Conservation (phyloP, 805 yeast species). For the Osmozyma mogii region DNA sequence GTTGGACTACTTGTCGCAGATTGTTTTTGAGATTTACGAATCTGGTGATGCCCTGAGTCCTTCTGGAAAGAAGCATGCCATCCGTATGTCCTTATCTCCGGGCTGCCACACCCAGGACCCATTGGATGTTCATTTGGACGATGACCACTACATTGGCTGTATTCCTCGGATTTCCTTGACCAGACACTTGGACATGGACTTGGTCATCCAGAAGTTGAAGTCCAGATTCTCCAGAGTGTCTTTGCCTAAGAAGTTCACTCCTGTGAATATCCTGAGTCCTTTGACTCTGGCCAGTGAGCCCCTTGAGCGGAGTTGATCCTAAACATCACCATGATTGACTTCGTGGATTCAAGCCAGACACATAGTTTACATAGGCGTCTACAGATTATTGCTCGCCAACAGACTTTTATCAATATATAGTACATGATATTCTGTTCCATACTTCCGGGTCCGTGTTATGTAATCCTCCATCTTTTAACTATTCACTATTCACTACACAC, state of each 20-base stretch:
- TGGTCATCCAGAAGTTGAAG: constrained; percentile 72
- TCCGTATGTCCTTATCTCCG: constrained; percentile 87
- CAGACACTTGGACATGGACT: constrained; percentile 86
- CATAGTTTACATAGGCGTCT: not conserved
- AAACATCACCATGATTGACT: not conserved
- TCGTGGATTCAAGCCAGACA: not conserved
- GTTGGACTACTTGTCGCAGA: constrained; percentile 89
- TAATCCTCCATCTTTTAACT: too few relatives aligned
- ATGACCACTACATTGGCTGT: constrained; percentile 93
- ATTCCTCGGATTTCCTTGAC: constrained; percentile 87
- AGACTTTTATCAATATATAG: too few relatives aligned
- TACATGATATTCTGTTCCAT: too few relatives aligned
- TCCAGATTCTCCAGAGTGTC: constrained; percentile 80
- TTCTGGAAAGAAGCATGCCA: constrained; percentile 76
- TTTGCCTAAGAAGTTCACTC: constrained; percentile 85
- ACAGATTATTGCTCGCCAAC: too few relatives aligned
- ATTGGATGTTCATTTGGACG: constrained; percentile 90
- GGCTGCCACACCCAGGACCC: constrained; percentile 99
- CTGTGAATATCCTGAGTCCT: constrained; percentile 79
- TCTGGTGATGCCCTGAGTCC: constrained; percentile 51
- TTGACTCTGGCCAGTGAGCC: constrained; percentile 16
- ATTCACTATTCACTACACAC: too few relatives aligned
- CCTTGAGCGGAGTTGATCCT: constrained; percentile 1
- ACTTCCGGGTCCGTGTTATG: too few relatives aligned
- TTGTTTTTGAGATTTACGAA: constrained; percentile 88